Evolutionary conservation across 441 rosid species (phyloP).

Genomic region (Eugenia klotzschiana): DNA sequence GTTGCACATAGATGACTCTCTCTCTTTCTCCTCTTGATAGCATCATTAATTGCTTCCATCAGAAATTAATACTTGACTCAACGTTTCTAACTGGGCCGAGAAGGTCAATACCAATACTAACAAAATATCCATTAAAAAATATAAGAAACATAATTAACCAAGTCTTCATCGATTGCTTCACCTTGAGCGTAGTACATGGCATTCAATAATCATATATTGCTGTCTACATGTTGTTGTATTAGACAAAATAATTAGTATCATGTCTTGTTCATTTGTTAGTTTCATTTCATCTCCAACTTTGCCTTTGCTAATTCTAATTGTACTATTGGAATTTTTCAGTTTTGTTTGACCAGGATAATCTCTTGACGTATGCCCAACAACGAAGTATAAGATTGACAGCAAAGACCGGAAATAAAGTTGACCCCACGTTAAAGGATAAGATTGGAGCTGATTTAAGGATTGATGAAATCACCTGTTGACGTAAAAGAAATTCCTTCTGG

Average conservation of each 20-base stretch:
- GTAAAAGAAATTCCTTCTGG: conserved; percentile 95
- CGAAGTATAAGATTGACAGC: background rate
- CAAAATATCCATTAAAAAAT: background rate
- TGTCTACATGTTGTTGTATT: background rate
- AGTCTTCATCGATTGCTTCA: background rate
- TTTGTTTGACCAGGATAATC: background rate
- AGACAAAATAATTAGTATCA: background rate
- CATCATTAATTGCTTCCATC: background rate
- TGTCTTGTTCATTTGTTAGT: background rate
- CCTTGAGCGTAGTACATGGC: background rate
- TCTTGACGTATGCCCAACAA: background rate
- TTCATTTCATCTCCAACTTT: background rate
- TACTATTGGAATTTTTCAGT: background rate
- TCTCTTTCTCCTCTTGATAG: too few relatives aligned
- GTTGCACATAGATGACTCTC: background rate
- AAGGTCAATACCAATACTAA: background rate
- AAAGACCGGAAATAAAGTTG: background rate
- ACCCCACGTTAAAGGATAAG: background rate
- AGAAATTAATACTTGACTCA: background rate
- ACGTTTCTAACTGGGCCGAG: background rate
- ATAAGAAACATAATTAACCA: background rate
- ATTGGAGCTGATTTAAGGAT: conserved; percentile 1
- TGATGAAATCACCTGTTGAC: conserved; percentile 72
- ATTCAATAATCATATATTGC: background rate
- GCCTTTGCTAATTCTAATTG: background rate